Conservation (phyloP, 2,329 filamentous ascomycete species). For the Grosmannia serpens region DNA sequence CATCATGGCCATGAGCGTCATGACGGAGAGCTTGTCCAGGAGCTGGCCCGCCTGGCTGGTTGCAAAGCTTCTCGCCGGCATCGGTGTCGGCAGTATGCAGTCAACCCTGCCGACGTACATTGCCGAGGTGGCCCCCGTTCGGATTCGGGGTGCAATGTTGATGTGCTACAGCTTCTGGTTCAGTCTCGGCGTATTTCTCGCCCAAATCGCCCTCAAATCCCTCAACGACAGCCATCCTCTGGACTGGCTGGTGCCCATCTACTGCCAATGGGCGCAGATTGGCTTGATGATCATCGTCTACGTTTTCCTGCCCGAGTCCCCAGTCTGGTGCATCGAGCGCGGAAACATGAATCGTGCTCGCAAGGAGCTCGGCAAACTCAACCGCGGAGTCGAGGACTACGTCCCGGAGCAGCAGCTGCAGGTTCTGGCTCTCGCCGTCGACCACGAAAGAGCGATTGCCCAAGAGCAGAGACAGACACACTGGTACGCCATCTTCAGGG, state of each 20-base stretch:
- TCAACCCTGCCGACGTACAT: slow-evolving; percentile 29
- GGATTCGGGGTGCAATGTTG: slow-evolving; percentile 26
- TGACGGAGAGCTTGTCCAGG: slow-evolving; percentile 24
- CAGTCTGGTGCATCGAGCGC: slow-evolving; percentile 24
- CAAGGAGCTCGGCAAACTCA: slow-evolving; percentile 12
- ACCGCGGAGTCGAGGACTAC: slow-evolving; percentile 17
- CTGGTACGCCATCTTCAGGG: slow-evolving; percentile 20
- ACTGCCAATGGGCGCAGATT: slow-evolving; percentile 33
- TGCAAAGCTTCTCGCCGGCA: slow-evolving; percentile 22
- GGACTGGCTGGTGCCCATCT: slow-evolving; percentile 27
- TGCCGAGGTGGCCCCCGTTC: slow-evolving; percentile 27
- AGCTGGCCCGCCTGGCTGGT: slow-evolving; percentile 29
- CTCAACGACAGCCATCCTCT: slow-evolving; percentile 19
- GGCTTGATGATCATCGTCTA: slow-evolving; percentile 28
- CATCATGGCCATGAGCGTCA: slow-evolving; percentile 22
- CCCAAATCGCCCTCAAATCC: slow-evolving; percentile 26
- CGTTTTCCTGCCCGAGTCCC: slow-evolving; percentile 25
- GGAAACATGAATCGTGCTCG: slow-evolving; percentile 13
- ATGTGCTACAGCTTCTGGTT: slow-evolving; percentile 33
- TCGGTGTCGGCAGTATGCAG: slow-evolving; percentile 30
- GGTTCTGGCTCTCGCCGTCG: slow-evolving; percentile 12
- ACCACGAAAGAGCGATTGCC: slow-evolving; percentile 16
- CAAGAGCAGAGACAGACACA: slow-evolving; percentile 14
- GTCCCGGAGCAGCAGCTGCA: slow-evolving; percentile 19
- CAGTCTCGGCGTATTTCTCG: slow-evolving; percentile 29